These are phyloP conservation scores for Nannochloropsis salina DNA, from an alignment of 108 stramenopile species.

Conservation along the genomic window DNA sequence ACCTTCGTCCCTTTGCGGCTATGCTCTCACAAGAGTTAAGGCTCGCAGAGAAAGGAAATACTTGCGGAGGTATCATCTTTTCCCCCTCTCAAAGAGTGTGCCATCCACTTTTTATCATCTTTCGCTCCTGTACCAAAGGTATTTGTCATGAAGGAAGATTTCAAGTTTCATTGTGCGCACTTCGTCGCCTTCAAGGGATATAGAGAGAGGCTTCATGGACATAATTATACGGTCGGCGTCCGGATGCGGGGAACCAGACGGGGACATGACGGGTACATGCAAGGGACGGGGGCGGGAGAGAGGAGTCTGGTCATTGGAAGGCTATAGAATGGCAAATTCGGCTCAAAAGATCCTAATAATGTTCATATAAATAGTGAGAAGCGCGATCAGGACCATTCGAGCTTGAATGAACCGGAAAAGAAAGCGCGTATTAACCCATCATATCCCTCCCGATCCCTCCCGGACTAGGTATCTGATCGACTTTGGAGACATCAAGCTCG, in stretches of 20 bases:
- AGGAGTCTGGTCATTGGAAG: background rate
- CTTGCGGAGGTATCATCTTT: no score
- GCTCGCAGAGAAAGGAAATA: no score
- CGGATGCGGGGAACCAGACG: constrained; percentile 58
- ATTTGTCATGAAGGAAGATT: constrained; percentile 71
- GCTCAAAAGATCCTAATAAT: background rate
- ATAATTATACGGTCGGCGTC: constrained; percentile 79
- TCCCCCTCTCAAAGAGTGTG: no score
- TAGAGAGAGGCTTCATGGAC: constrained; percentile 87
- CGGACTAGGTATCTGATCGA: constrained; percentile 85
- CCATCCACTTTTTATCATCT: no score
- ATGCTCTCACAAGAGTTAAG: background rate
- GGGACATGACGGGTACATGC: background rate
- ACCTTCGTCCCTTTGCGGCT: background rate
- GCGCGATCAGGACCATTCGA: background rate
- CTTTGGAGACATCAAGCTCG: constrained; percentile 78
- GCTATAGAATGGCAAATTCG: background rate
- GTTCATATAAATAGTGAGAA: background rate
- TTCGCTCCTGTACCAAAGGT: constrained; percentile 46
- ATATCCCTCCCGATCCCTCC: constrained; percentile 30
- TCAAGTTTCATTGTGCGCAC: constrained; percentile 96
- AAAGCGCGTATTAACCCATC: background rate
- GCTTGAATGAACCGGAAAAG: constrained; percentile 35
- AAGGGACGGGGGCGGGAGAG: background rate
- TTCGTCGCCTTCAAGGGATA: constrained; percentile 86